A percentile compares a stretch with the other conserved stretches of the same genome.
Conservation (phyloP, 2,329 filamentous ascomycete genomes). For the Xenoacremonium recifei region DNA sequence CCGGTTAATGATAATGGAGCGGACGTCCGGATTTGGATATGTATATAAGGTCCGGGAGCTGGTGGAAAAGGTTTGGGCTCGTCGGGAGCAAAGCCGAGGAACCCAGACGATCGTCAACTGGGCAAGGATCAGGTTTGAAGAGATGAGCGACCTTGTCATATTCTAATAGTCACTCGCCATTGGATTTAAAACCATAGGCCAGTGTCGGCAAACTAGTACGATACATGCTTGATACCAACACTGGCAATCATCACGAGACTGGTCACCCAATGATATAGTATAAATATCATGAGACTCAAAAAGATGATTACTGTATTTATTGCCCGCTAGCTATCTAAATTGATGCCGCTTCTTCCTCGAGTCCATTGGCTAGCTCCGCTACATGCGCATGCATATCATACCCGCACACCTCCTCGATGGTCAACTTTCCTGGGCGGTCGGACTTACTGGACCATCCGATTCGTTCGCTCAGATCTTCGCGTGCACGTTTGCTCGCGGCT, state of each 20-base stretch:
- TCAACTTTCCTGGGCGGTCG: constrained; percentile 55
- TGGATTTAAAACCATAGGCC: too few species aligned
- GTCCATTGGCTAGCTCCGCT: constrained; percentile 9
- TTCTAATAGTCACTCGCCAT: too few species aligned
- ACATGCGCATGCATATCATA: constrained; percentile 36
- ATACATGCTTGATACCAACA: too few species aligned
- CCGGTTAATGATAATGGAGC: constrained; percentile 42
- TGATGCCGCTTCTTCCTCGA: neutral
- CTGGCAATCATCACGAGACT: too few species aligned
- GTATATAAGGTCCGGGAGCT: constrained; percentile 39
- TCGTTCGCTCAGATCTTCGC: constrained; percentile 50
- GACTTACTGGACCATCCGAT: constrained; percentile 27
- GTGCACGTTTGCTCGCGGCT: constrained; percentile 48
- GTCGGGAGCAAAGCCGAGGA: constrained; percentile 26
- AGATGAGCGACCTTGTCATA: constrained; percentile 34
- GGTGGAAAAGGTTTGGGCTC: constrained; percentile 38
- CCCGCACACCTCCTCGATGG: constrained; percentile 63
- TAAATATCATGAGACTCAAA: too few species aligned
- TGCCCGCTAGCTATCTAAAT: too few species aligned
- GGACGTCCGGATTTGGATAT: constrained; percentile 42
- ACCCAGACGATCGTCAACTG: constrained; percentile 31
- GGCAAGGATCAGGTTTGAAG: constrained; percentile 34
- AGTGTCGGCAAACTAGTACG: too few species aligned
- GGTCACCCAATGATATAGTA: too few species aligned
- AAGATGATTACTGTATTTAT: too few species aligned